phyloP scores from a whole-genome alignment of 2,329 filamentous ascomycete species.

The Ceratocystis destructans region DNA sequence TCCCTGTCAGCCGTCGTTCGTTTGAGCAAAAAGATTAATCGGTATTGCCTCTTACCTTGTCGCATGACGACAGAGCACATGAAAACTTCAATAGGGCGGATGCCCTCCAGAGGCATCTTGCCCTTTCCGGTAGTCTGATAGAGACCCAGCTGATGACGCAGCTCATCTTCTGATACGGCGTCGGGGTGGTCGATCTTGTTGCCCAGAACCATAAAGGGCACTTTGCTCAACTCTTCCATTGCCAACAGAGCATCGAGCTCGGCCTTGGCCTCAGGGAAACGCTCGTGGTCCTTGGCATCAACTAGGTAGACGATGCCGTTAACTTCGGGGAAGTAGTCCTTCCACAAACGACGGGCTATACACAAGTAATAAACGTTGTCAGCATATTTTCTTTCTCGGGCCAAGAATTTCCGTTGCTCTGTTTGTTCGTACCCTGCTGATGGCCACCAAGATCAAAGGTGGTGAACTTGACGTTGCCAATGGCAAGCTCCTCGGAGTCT shows the following conservation, averaged over 20 bases:
- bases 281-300: slow-evolving; percentile 93
- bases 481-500: slow-evolving; percentile 85
- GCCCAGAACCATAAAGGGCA: slow-evolving; percentile 87
- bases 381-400: slow-evolving; percentile 6
- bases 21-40: slow-evolving; percentile 8
- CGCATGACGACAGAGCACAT: slow-evolving; percentile 99
- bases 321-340: slow-evolving; percentile 93
- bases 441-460: slow-evolving; percentile 90
- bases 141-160: slow-evolving; percentile 79
- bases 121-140: slow-evolving; percentile 96
- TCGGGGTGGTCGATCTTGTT: slow-evolving; percentile 99
- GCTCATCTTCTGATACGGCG: slow-evolving; percentile 87
- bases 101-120: slow-evolving; percentile 82
- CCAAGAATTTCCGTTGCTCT: background rate
- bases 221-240: slow-evolving; percentile 94
- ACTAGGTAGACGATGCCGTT: slow-evolving; percentile 96
- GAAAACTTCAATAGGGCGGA: slow-evolving; percentile 91
- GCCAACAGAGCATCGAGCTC: slow-evolving; percentile 89
- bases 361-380: background rate
- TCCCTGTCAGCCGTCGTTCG: slow-evolving; percentile 19
- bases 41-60: slow-evolving; percentile 48
- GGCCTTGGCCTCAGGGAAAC: slow-evolving; percentile 84
- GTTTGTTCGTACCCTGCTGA: slow-evolving; percentile 57
- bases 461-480: slow-evolving; percentile 87
- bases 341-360: slow-evolving; percentile 79